Percentiles rank a stretch among this genome's conserved stretches.
Evolutionary conservation across 495 filamentous ascomycete genomes (phyloP).

Genomic region (Lophiotrema nucula): DNA sequence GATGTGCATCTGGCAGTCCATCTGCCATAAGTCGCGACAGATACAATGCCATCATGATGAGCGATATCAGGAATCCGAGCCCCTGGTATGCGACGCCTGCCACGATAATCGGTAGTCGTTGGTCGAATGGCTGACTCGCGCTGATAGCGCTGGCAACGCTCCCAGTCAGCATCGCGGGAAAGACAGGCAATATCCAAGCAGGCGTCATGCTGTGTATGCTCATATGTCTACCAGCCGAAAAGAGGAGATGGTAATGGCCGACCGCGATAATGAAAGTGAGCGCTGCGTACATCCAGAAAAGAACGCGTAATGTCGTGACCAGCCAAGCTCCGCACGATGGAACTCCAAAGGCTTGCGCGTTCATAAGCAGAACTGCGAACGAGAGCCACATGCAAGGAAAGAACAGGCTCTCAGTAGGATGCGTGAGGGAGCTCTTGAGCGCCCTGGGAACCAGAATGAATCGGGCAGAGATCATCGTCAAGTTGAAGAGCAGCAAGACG

Average conservation of each 20-base stretch:
- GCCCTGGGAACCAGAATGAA: background rate
- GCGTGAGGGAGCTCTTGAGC: conserved; percentile 51
- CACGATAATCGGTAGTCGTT: conserved; percentile 10
- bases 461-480: background rate
- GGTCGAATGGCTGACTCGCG: background rate
- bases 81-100: conserved; percentile 14
- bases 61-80: background rate
- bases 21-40: conserved; percentile 57
- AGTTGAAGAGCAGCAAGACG: background rate
- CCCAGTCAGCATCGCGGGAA: conserved; percentile 16
- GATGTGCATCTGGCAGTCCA: conserved; percentile 50
- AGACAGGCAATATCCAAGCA: conserved; percentile 16
- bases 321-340: conserved; percentile 41
- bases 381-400: conserved; percentile 64
- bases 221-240: background rate
- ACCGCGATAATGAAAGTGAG: background rate
- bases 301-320: background rate
- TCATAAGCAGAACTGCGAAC: conserved; percentile 58
- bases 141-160: conserved; percentile 10
- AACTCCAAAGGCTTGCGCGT: conserved; percentile 58
- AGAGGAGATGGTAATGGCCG: conserved; percentile 2
- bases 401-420: conserved; percentile 63
- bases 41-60: conserved; percentile 40
- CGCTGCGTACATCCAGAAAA: conserved; percentile 21
- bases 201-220: conserved; percentile 12